Base-by-base conservation (phyloP, 129 eudicot species). In the Artemisia tridentata region DNA sequence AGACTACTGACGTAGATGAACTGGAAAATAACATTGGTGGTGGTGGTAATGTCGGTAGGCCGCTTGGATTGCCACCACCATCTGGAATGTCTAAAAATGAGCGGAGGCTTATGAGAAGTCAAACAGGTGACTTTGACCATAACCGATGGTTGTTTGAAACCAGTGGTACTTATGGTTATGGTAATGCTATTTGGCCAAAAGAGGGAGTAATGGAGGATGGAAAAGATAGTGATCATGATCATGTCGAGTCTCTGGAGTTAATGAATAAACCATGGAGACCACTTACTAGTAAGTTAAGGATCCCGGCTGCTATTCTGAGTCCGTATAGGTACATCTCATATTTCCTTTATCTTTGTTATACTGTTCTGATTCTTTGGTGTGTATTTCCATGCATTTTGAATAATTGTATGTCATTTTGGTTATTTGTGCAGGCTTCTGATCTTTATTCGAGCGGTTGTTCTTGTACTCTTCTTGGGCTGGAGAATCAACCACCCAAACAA, bases 251-350 rank as follows among this genome's bases (percentile, higher is more conserved):
- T 52, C 49, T 84, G 61, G 96, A 89, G 19, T 58, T 92, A 67
- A 75, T 87, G 84, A 82, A 64, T 76, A 92, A 92, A 75, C 96
- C 98, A 3, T 92, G 96, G 96, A 89, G 96, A 81, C 98, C 98
- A 14, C 86, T 92, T 19, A 92, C 96, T 18, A 91, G 98, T 25
- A 92, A 92, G 72, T 69, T 92, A 38, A 85, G 80, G 85, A 86
- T 92, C 64, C 96, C 91, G 9, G 95, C 98, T 73, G 98, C 96
- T 29, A 17, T 92, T 69, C 74, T 92, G 51, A 92, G 96, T 67
- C 98, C 98, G 1, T 92, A 92, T 62, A 77, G 98, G 98, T 92
- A 83, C 57, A 60, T 65, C 25, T 69, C 61, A 18, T 63, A 43
- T 43, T 71, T 29, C 75, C 46, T 46, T 58, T 69, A 27, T 60